These are phyloP conservation scores for Diplodia sapinea DNA, from an alignment of 2,329 filamentous ascomycete genomes.

Conservation along the genomic window DNA sequence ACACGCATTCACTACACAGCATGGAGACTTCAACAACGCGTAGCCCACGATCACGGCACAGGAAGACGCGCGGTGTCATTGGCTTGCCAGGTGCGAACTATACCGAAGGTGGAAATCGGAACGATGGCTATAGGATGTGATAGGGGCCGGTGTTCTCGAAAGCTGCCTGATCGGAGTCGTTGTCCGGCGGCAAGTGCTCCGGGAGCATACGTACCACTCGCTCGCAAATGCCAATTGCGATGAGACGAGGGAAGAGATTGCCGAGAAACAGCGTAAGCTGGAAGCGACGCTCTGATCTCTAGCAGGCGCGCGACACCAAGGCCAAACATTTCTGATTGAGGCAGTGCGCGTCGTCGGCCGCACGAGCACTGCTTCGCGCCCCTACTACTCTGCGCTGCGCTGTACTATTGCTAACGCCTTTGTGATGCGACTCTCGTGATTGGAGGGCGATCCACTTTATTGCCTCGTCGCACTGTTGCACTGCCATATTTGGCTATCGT, in stretches of 20 bases:
- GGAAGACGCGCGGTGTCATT: conserved; percentile 18
- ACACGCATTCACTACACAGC: neutral
- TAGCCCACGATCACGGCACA: neutral
- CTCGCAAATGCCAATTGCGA: neutral
- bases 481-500: neutral
- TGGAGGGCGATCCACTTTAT: neutral
- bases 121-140: neutral
- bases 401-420: neutral
- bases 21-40: neutral
- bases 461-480: neutral
- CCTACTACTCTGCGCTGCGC: neutral
- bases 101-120: neutral
- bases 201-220: conserved; percentile 13
- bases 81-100: neutral
- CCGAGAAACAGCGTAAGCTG: neutral
- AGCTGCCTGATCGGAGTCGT: neutral
- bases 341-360: neutral
- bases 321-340: neutral
- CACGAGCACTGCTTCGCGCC: conserved; percentile 1
- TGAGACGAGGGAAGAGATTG: neutral
- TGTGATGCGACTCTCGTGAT: neutral
- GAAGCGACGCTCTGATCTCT: neutral
- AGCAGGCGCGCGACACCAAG: neutral
- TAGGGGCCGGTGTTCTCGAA: neutral
- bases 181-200: conserved; percentile 4